Evolutionary conservation across 2,329 filamentous ascomycete species (phyloP).

Genomic region (Colletotrichum sp.): DNA sequence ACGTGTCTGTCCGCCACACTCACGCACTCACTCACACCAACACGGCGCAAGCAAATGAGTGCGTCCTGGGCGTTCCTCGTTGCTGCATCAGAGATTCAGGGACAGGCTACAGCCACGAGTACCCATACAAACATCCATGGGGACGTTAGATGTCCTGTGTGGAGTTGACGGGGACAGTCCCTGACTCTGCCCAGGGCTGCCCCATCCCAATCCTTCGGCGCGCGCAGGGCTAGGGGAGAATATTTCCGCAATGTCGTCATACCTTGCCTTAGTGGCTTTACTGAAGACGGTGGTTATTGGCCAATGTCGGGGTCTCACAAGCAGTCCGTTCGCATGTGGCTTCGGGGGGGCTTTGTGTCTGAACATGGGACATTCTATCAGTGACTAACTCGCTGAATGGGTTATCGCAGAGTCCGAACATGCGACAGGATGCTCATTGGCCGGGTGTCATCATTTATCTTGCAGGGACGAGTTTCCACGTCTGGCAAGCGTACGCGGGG

Average conservation of each 20-base stretch:
- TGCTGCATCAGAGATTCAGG: constrained; percentile 9
- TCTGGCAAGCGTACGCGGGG: neutral
- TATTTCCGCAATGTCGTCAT: constrained; percentile 21
- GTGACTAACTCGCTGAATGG: neutral
- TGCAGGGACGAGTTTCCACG: neutral
- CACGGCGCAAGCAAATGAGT: neutral
- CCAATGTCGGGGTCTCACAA: neutral
- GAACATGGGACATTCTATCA: neutral
- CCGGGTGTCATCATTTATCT: neutral
- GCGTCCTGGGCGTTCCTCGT: neutral
- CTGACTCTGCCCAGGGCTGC: neutral
- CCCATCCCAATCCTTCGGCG: constrained; percentile 7
- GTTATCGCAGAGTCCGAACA: neutral
- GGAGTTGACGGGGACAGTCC: constrained; percentile 17
- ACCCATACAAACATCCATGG: neutral
- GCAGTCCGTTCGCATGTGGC: neutral
- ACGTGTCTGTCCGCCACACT: constrained; percentile 2
- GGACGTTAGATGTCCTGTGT: constrained; percentile 6
- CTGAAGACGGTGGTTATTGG: neutral
- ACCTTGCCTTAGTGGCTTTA: neutral
- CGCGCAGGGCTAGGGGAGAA: constrained; percentile 1
- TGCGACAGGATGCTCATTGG: neutral
- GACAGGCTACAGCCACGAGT: neutral
- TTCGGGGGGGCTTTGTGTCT: neutral
- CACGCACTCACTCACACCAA: neutral